Evolutionary conservation across 192 early-diverging fungal species (phyloP).

Genomic region (Funneliformis mosseae): DNA sequence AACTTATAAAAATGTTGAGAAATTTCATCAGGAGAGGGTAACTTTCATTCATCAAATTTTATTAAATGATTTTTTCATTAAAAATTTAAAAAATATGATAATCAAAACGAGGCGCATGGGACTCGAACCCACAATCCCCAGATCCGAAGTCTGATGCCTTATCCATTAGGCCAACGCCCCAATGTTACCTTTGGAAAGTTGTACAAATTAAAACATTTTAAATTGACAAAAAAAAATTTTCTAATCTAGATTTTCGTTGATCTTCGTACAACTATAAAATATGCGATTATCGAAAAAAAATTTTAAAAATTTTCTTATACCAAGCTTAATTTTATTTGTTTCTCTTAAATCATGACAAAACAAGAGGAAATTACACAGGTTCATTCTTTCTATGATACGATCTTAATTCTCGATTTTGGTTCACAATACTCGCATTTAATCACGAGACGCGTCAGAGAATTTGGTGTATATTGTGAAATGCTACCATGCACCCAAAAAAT

Average conservation of each 20-base stretch:
- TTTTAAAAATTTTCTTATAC: no score
- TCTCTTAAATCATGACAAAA: background rate
- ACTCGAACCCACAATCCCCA: conserved; percentile 51
- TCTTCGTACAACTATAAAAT: no score
- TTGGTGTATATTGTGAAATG: conserved; percentile 98
- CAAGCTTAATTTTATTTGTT: no score
- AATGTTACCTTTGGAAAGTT: background rate
- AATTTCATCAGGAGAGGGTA: background rate
- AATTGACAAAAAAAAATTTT: background rate
- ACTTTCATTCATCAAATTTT: background rate
- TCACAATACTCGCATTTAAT: conserved; percentile 99
- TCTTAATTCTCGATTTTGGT: conserved; percentile 99
- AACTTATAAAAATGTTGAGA: background rate
- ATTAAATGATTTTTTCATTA: background rate
- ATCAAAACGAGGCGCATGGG: conserved; percentile 39
- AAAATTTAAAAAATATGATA: background rate
- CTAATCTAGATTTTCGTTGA: no score
- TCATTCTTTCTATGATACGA: conserved; percentile 87
- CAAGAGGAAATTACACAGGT: conserved; percentile 56
- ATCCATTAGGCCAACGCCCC: conserved; percentile 47
- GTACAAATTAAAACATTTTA: background rate
- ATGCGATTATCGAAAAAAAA: no score
- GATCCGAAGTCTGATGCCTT: conserved; percentile 51
- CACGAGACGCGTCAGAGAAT: conserved; percentile 91
- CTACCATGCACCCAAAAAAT: conserved; percentile 97